A percentile compares a stretch with the other conserved stretches of the same genome.
Evolutionary conservation across 768 basidiomycete genomes (phyloP).

Genomic region (Plicaturopsis crispa): DNA sequence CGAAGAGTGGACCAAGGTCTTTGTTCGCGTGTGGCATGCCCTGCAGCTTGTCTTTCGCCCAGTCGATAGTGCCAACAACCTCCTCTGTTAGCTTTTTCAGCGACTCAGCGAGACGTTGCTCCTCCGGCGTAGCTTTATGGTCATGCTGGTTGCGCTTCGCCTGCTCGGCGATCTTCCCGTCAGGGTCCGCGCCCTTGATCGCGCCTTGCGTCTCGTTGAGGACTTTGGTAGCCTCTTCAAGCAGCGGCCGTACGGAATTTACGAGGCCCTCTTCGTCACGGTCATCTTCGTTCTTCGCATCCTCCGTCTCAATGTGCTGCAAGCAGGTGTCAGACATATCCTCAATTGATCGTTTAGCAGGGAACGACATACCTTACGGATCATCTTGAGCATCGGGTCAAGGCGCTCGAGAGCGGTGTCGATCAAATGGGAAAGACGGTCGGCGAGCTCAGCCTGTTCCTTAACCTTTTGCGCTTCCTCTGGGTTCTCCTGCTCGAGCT

Average conservation of each 20-base stretch:
- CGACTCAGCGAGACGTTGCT: slow-evolving; percentile 30
- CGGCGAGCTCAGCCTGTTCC: slow-evolving; percentile 16
- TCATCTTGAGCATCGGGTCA: slow-evolving; percentile 24
- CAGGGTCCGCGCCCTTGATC: slow-evolving; percentile 28
- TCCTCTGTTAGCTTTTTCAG: slow-evolving; percentile 29
- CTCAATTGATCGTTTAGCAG: background rate
- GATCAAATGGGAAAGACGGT: slow-evolving; percentile 25
- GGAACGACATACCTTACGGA: slow-evolving; percentile 21
- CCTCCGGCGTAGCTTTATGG: slow-evolving; percentile 28
- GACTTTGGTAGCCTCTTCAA: slow-evolving; percentile 29
- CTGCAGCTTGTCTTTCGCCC: slow-evolving; percentile 28
- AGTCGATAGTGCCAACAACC: slow-evolving; percentile 29
- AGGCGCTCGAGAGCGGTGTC: slow-evolving; percentile 25
- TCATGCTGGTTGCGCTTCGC: slow-evolving; percentile 26
- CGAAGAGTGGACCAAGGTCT: slow-evolving; percentile 28
- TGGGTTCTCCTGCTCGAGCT: no score
- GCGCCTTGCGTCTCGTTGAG: slow-evolving; percentile 30
- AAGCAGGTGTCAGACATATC: background rate
- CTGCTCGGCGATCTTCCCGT: slow-evolving; percentile 23
- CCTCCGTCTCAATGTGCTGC: slow-evolving; percentile 28
- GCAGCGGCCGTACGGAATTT: slow-evolving; percentile 25
- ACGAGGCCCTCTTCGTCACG: slow-evolving; percentile 26
- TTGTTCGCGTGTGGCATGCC: slow-evolving; percentile 29
- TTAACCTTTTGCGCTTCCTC: slow-evolving; percentile 17
- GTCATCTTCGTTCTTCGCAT: slow-evolving; percentile 25